Evolutionary conservation across 2,329 filamentous ascomycete species (phyloP).

Genomic region (Tolypocladium inflatum): DNA sequence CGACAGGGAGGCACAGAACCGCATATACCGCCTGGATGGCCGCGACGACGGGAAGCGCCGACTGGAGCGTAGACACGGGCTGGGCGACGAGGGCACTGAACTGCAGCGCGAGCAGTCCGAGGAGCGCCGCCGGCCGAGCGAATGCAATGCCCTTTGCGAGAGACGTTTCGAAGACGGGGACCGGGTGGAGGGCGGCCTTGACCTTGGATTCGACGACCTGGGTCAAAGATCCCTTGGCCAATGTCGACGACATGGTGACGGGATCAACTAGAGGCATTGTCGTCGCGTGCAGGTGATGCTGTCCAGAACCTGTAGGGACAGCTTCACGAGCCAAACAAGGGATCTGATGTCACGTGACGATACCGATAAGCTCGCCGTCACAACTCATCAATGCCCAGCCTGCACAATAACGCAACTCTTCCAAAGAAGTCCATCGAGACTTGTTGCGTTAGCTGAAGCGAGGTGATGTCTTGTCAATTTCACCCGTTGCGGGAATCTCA

Average conservation of each 20-base stretch:
- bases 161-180: conserved; percentile 26
- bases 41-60: conserved; percentile 51
- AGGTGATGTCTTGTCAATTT: not conserved
- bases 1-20: conserved; percentile 53
- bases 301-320: not conserved
- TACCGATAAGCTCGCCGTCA: not conserved
- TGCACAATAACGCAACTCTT: not conserved
- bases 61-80: conserved; percentile 54
- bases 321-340: not conserved
- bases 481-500: not conserved
- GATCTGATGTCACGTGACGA: not conserved
- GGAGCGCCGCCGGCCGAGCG: conserved; percentile 57
- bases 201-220: conserved; percentile 18
- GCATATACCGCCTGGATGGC: conserved; percentile 56
- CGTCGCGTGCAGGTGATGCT: not conserved
- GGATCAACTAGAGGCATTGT: conserved; percentile 21
- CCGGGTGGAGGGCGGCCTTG: conserved; percentile 21
- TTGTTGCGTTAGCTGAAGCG: not conserved
- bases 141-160: conserved; percentile 46
- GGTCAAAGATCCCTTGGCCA: conserved; percentile 18
- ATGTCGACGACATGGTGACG: conserved; percentile 28
- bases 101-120: conserved; percentile 51
- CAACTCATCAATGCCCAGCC: not conserved
- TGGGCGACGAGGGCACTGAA: conserved; percentile 62
- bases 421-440: not conserved